Percentiles rank a stretch among this genome's conserved stretches.
These are phyloP conservation scores for Pichia gijzeniarum DNA, from an alignment of 805 yeast species.

Conservation along the genomic window DNA sequence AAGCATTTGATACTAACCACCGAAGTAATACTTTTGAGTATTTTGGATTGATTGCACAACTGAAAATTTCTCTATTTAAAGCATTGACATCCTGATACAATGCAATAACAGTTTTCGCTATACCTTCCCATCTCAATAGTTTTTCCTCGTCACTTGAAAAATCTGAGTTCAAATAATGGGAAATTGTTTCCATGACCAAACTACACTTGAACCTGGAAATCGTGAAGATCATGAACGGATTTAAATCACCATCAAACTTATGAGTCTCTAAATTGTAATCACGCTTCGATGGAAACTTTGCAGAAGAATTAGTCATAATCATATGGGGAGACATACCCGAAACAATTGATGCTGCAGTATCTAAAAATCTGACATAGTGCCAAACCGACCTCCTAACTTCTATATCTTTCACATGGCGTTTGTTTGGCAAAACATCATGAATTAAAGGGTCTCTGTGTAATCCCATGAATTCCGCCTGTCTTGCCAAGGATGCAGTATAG, in stretches of 20 bases:
- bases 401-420: conserved; percentile 9
- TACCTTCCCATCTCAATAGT: conserved; percentile 9
- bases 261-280: conserved; percentile 10
- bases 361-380: conserved; percentile 14
- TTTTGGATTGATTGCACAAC: conserved; percentile 9
- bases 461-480: conserved; percentile 16
- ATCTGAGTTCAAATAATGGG: conserved; percentile 15
- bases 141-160: conserved; percentile 9
- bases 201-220: conserved; percentile 15
- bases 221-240: conserved; percentile 14
- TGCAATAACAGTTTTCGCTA: conserved; percentile 9
- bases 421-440: conserved; percentile 11
- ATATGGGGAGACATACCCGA: conserved; percentile 17
- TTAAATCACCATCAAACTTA: conserved; percentile 13
- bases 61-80: conserved; percentile 10
- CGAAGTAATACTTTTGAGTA: conserved; percentile 58
- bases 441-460: conserved; percentile 15
- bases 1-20: conserved; percentile 81
- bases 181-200: conserved; percentile 15
- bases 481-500: conserved; percentile 12
- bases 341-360: conserved; percentile 14
- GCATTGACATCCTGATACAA: conserved; percentile 11
- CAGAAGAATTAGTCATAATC: conserved; percentile 16
- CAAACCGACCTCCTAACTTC: conserved; percentile 13
- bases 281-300: conserved; percentile 13